These are phyloP conservation scores for Curvularia hawaiiensis DNA, from an alignment of 2,329 filamentous ascomycete genomes.

Conservation along the genomic window DNA sequence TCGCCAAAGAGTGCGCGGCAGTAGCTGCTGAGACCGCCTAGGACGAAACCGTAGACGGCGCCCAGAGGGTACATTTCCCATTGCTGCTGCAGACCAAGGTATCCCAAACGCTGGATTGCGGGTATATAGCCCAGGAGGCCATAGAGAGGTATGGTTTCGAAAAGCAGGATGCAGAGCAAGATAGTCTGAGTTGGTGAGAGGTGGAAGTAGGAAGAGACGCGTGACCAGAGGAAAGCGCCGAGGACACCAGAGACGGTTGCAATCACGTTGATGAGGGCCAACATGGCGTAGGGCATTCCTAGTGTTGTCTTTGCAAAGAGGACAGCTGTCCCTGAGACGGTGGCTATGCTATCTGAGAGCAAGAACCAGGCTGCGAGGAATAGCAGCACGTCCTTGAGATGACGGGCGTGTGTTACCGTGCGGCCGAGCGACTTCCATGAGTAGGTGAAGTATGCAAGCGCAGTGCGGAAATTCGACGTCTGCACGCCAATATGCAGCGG, in stretches of 20 bases:
- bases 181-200: conserved; percentile 86
- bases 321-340: conserved; percentile 91
- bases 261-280: conserved; percentile 93
- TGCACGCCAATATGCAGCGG: conserved; percentile 55
- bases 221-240: conserved; percentile 89
- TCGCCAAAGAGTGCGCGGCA: conserved; percentile 92
- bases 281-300: conserved; percentile 83
- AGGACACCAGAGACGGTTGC: conserved; percentile 82
- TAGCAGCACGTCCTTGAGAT: conserved; percentile 73
- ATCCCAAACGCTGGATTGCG: conserved; percentile 73
- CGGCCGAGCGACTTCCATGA: conserved; percentile 87
- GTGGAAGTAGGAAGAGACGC: conserved; percentile 70
- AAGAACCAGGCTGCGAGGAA: conserved; percentile 94
- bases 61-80: conserved; percentile 98
- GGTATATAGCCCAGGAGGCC: conserved; percentile 88
- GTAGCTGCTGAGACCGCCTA: conserved; percentile 91
- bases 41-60: conserved; percentile 88
- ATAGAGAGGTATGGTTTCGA: conserved; percentile 92
- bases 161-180: conserved; percentile 85
- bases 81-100: conserved; percentile 84
- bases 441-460: conserved; percentile 75
- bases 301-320: conserved; percentile 94
- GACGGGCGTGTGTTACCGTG: conserved; percentile 76
- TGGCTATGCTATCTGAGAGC: conserved; percentile 91
- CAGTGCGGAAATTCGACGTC: conserved; percentile 52